Conservation (phyloP, 2,329 filamentous ascomycete genomes). For the Hysterium pulicare region DNA sequence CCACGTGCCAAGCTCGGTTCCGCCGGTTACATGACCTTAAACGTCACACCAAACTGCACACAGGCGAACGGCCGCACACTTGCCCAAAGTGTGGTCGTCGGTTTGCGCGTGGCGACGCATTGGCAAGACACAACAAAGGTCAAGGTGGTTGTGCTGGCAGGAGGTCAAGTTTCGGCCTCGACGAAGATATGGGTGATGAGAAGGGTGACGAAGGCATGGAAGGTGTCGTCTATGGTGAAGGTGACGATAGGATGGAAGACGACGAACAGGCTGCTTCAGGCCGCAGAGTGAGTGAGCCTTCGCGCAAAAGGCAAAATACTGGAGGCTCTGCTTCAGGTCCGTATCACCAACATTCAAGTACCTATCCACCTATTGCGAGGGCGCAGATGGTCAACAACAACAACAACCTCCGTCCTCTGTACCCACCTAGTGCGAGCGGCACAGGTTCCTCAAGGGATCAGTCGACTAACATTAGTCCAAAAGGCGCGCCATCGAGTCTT, state of each 20-base stretch:
- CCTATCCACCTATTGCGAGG: constrained; percentile 68
- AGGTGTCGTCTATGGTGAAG: constrained; percentile 55
- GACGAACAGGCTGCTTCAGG: constrained; percentile 42
- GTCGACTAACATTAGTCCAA: constrained; percentile 38
- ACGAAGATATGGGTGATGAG: constrained; percentile 60
- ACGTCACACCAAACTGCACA: constrained; percentile 93
- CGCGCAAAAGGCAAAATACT: constrained; percentile 65
- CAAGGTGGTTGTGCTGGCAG: constrained; percentile 92
- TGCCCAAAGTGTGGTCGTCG: constrained; percentile 92
- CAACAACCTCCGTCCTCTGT: constrained; percentile 27
- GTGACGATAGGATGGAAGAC: constrained; percentile 56
- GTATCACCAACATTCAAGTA: constrained; percentile 66
- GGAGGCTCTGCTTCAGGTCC: constrained; percentile 52
- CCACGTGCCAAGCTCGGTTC: constrained; percentile 90
- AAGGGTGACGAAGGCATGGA: constrained; percentile 60
- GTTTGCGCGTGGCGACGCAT: constrained; percentile 90
- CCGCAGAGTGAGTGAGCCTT: constrained; percentile 67
- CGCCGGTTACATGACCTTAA: constrained; percentile 91
- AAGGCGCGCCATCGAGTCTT: constrained; percentile 35
- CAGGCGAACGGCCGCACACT: constrained; percentile 90
- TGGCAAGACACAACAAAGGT: constrained; percentile 93
- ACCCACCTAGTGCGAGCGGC: constrained; percentile 29
- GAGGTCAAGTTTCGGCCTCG: constrained; percentile 77
- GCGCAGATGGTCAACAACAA: constrained; percentile 25
- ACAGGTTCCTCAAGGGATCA: constrained; percentile 30